Percentiles rank a stretch among this genome's conserved stretches.
phyloP scores from a whole-genome alignment of 2,329 filamentous ascomycete species.

The Penicillium concentricum region DNA sequence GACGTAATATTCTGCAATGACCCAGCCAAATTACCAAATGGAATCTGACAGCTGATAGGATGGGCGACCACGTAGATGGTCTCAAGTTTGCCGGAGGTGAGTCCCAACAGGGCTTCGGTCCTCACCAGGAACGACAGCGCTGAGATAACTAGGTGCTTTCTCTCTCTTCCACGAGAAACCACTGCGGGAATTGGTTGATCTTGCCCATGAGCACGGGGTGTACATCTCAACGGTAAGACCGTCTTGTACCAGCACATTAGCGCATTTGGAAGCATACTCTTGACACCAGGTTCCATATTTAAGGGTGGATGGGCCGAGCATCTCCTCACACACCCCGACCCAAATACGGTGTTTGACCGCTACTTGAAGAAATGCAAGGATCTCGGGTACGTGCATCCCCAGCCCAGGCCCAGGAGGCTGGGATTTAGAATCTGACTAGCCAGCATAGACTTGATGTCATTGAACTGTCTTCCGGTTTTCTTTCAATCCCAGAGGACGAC shows the following conservation, averaged over 20 bases:
- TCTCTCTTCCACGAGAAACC: conserved; percentile 50
- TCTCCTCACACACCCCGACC: conserved; percentile 50
- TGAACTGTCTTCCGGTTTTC: conserved; percentile 55
- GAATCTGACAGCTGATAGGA: conserved; percentile 31
- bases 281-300: not conserved
- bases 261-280: not conserved
- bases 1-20: conserved; percentile 40
- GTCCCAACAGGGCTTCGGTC: not conserved
- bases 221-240: conserved; percentile 52
- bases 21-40: not conserved
- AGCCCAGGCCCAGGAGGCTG: not conserved
- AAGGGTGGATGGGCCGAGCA: conserved; percentile 57
- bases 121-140: not conserved
- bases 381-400: conserved; percentile 38
- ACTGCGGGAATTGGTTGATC: conserved; percentile 49
- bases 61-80: conserved; percentile 56
- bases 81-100: conserved; percentile 55
- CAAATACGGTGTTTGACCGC: conserved; percentile 48
- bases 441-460: conserved; percentile 52
- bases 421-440: not conserved
- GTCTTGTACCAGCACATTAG: not conserved
- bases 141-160: conserved; percentile 45
- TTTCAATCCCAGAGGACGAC: conserved; percentile 55
- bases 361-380: conserved; percentile 55
- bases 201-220: conserved; percentile 51